phyloP scores from a whole-genome alignment of 73 alveolate species.

The Symbiodinium natans region DNA sequence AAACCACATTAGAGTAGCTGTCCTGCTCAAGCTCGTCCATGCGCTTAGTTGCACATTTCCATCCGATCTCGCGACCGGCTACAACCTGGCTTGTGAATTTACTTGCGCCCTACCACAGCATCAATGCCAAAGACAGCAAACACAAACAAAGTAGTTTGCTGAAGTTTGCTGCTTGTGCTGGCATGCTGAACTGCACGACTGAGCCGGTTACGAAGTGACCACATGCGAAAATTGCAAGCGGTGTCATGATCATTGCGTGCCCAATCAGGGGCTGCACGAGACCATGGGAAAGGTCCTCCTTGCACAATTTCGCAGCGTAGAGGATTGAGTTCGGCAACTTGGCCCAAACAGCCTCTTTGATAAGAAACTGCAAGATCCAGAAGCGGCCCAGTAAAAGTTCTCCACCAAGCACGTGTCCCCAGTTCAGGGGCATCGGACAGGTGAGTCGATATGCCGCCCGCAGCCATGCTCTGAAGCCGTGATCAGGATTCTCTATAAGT shows the following conservation, averaged over 20 bases:
- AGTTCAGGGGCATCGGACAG: background rate
- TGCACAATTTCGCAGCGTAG: background rate
- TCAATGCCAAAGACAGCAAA: too few relatives aligned
- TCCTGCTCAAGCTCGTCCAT: conserved; percentile 10
- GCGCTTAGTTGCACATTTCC: background rate
- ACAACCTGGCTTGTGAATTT: background rate
- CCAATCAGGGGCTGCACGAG: background rate
- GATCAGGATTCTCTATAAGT: background rate
- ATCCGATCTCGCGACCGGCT: background rate
- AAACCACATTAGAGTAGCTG: too few relatives aligned
- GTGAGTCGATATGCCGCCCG: background rate
- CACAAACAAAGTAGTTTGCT: too few relatives aligned
- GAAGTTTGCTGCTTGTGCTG: too few relatives aligned
- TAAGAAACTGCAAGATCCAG: background rate
- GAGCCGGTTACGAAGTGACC: background rate
- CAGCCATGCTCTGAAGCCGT: background rate
- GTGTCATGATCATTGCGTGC: background rate
- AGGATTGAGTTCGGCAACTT: background rate
- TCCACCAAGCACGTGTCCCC: background rate
- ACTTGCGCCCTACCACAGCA: too few relatives aligned
- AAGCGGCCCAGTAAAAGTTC: conserved; percentile 4
- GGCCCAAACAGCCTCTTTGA: conserved; percentile 11
- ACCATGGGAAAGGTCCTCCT: background rate
- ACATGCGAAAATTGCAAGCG: background rate
- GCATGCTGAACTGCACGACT: too few relatives aligned